Base-by-base conservation (phyloP, 352 stramenopile genomes). In the Globisporangium barbulae region DNA sequence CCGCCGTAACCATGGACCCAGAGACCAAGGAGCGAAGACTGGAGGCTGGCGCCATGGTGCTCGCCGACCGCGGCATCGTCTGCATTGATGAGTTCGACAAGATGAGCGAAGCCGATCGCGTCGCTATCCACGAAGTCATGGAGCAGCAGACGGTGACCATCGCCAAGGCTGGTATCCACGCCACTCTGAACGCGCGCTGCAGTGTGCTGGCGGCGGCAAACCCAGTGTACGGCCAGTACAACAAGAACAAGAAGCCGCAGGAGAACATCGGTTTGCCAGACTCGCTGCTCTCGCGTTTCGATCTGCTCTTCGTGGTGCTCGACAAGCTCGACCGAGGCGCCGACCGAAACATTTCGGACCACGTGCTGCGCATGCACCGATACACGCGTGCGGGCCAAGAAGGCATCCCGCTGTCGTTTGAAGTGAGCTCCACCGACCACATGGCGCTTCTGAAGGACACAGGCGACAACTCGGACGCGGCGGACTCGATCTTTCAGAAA, bases 131-230 rank as follows among this genome's bases (percentile, higher is more conserved):
- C 85, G 98, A 99, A 91, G 85, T 93, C 53, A 99, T 99, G 98
- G 98, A 99, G 77, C 98, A 99, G 73, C 98, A 99, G 71, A 99
- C 98, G 1, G 97, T 99, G 4, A 99, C 98, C 3, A 99, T 99
- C 78, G 97, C 98, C 44, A 99, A 99, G 82, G 98, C 98, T 5
- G 98, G 98, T 19, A 99, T 99, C 69, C 97, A 99, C 77, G 97
- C 97, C 2, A 98, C 93, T 52, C 73, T 99, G 31, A 99, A 99
- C 74, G 98, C 98, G 2, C 86, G 98, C 45, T 99, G 97, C 78
- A 98, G 91, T 66, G 97, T 99, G 7, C 70, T 99, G 9, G 98
- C 98, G 0, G 98, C 98, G 5, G 98, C 98, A 13, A 99, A 99
- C 72, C 98, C 98, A 15, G 96, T 99, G 19, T 99, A 99, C 77